Evolutionary conservation across 2,329 filamentous ascomycete genomes (phyloP), one percentile per base, ranked within the genome.

Genomic region (Colletotrichum sp.): DNA sequence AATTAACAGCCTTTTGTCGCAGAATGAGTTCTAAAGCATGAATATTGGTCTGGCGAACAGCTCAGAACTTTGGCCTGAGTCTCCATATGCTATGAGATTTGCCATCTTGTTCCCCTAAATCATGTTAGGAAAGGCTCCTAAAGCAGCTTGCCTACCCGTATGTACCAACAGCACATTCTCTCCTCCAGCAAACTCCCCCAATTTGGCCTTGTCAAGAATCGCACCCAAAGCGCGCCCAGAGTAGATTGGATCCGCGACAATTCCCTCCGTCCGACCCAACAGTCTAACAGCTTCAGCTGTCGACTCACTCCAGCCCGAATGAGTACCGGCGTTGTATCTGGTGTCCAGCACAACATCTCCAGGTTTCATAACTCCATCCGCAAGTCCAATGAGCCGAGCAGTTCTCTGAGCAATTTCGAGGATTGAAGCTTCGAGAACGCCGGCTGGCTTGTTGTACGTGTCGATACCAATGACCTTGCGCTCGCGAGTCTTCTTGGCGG

Each of bases 1-100:
- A 5, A 39, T 18, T 0, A 39, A 39, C 4, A 18, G 36, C 36
- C 36, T 39, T 18, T 0, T 3, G 16, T 18, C 1, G 36, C 0
- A 39, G 36, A 39, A 39, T 16, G 36, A 18, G 8, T 18, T 39
- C 8, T 8, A 39, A 39, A 39, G 36, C 36, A 0, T 18, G 8
- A 18, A 18, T 3, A 18, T 39, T 18, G 16, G 39, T 18, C 39
- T n/a, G 0, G 8, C 8, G 18, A 44, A 0, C 0, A n/a, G 39
- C 0, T 10, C 8, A 0, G 39, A 44, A n/a, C 16, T n/a, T n/a
- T 5, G 16, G 4, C 8, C 15, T 18, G 16, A 6, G 15, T 39
- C 13, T 39, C 36, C 36, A 2, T 18, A 39, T 18, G 36, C 2
- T 10, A 1, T n/a, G 36, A n/a, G 16, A 0, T 2, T 44, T 18